phyloP scores from a whole-genome alignment of 306 rosid genomes.

The Castanopsis chinensis region DNA sequence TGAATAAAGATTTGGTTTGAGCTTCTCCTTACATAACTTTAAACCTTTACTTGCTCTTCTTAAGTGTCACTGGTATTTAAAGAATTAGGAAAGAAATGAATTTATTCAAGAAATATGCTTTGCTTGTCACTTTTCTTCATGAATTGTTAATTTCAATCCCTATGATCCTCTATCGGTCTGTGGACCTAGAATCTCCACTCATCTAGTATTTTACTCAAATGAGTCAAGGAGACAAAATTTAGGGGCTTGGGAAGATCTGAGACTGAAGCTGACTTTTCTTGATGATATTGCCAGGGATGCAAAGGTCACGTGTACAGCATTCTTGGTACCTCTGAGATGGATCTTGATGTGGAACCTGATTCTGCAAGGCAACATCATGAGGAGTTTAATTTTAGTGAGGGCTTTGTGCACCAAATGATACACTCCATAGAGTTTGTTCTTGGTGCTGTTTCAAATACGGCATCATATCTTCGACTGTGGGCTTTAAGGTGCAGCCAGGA shows the following conservation, averaged over 20 bases:
- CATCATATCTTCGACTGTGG: slow-evolving; percentile 99
- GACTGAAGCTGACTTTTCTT: slow-evolving; percentile 18
- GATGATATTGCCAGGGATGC: slow-evolving; percentile 67
- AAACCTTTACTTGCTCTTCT: neutral
- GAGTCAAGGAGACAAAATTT: slow-evolving; percentile 8
- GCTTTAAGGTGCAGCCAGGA: slow-evolving; percentile 73
- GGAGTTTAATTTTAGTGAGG: slow-evolving; percentile 92
- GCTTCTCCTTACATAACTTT: neutral
- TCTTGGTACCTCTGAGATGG: slow-evolving; percentile 83
- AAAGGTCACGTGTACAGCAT: slow-evolving; percentile 90
- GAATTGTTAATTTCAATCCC: neutral
- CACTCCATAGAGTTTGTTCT: slow-evolving; percentile 95
- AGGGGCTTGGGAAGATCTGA: slow-evolving; percentile 24
- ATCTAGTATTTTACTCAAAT: slow-evolving; percentile 18
- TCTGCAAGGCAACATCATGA: slow-evolving; percentile 84
- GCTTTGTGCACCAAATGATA: slow-evolving; percentile 99
- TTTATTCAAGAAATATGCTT: neutral
- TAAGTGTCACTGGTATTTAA: neutral
- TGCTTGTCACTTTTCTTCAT: neutral
- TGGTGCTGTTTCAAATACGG: slow-evolving; percentile 99
- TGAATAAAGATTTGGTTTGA: neutral
- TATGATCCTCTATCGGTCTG: slow-evolving; percentile 3
- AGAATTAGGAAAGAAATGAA: neutral
- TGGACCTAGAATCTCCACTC: slow-evolving; percentile 17
- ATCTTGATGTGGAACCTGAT: slow-evolving; percentile 83